Evolutionary conservation across 441 rosid genomes (phyloP), one percentile per base, ranked within the genome.

Genomic region (Gossypium schwendimanii): DNA sequence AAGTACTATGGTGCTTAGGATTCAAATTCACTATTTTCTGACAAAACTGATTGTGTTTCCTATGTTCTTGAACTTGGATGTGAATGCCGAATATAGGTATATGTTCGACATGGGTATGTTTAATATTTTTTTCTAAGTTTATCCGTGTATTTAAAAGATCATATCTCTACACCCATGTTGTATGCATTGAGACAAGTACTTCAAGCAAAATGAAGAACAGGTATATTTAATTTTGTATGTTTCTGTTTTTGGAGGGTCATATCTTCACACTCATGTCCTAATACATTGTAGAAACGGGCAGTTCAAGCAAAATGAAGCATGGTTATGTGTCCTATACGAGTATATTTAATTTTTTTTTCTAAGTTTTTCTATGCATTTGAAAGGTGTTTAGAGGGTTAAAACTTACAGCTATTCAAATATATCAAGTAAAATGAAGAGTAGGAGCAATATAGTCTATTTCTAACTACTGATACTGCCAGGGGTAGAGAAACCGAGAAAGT

Each of bases 401-500:
- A 31, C 36, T 5, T 31, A 31, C 36, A 31, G 36, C 7, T 33
- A 33, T 33, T 33, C 12, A 53, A 15, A 18, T 17, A 53, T 6
- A 6, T 53, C 58, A 53, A 18, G 24, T 20, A 17, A 17, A 17
- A 53, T 18, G 58, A 53, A 54, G 24, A 55, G n/a, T 10, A 3
- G 14, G 28, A 21, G 60, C 28, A 55, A 55, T 10, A 10, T 55
- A 1, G 14, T 55, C 1, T 8, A 18, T 53, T 18, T 53, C 58
- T 53, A 55, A 55, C 61, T 55, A 10, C 15, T 10, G 31, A 45
- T 21, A 57, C n/a, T 4, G 17, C 14, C 39, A 31, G 20, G 70
- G 54, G 55, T 21, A 57, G 26, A 53, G 63, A 80, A 50, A 71
- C 23, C 49, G 26, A 47, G 63, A 80, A 50, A 71, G 45, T 76